A percentile compares a stretch with the other conserved stretches of the same genome.
These are phyloP conservation scores for Helianthus annuus DNA, from an alignment of 129 eudicot species.

Conservation along the genomic window HanXRQr2.0-SUNRISE NC_035447.2:98759301-98759800, in stretches of 20 bases:
- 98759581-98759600: constrained; percentile 59
- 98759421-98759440: constrained; percentile 86
- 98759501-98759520: constrained; percentile 88
- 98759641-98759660: constrained; percentile 84
- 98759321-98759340: background rate
- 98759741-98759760: background rate
- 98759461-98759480: constrained; percentile 79
- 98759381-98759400: constrained; percentile 43
- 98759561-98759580: constrained; percentile 58
- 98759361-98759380: no score
- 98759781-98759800: constrained; percentile 70
- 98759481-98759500: constrained; percentile 55
- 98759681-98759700: constrained; percentile 77
- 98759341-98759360: no score
- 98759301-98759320: background rate
- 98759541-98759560: constrained; percentile 47
- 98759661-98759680: constrained; percentile 97
- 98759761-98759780: constrained; percentile 20
- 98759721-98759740: background rate
- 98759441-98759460: constrained; percentile 61
- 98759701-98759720: background rate
- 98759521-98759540: constrained; percentile 60
- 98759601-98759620: constrained; percentile 55
- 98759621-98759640: constrained; percentile 61
- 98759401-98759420: constrained; percentile 74